A percentile compares a stretch with the other conserved stretches of the same genome.
These are phyloP conservation scores for Pugionium cornutum DNA, from an alignment of 345 rosid species.

Conservation along the genomic window DNA sequence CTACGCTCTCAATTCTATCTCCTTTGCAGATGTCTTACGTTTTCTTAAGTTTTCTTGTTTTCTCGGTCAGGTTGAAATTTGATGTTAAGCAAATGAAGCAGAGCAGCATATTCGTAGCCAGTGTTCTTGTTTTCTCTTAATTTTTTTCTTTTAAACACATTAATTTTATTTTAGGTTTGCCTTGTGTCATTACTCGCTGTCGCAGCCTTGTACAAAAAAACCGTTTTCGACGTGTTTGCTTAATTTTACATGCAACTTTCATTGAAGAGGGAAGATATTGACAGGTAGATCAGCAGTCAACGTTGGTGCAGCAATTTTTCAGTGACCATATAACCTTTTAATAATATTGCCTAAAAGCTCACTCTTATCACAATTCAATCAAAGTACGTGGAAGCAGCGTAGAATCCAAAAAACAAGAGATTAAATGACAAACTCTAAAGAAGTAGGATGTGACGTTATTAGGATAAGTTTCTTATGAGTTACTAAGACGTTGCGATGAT, in stretches of 20 bases:
- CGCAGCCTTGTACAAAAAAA: conserved; percentile 12
- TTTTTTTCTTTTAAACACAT: too few species aligned
- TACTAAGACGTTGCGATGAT: conserved; percentile 73
- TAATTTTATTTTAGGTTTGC: conserved; percentile 1
- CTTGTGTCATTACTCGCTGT: conserved; percentile 34
- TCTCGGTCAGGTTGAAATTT: conserved; percentile 11
- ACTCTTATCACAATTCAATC: conserved; percentile 17
- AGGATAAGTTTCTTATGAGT: conserved; percentile 74
- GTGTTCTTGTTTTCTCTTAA: too few species aligned
- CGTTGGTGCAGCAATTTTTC: conserved; percentile 1
- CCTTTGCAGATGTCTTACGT: background rate
- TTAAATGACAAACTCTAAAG: too few species aligned
- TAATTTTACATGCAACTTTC: background rate
- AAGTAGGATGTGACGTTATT: conserved; percentile 50
- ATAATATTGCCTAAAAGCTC: background rate
- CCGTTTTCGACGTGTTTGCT: background rate
- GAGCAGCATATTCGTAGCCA: background rate
- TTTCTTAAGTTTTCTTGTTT: background rate
- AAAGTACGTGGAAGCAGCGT: background rate
- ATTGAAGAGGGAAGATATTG: conserved; percentile 15
- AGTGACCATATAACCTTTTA: background rate
- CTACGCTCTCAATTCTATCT: background rate
- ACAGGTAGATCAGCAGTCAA: conserved; percentile 12
- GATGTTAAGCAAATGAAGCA: conserved; percentile 23
- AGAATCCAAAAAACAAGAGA: too few species aligned